Evolutionary conservation across 2,329 filamentous ascomycete species (phyloP), one percentile per base, ranked within the genome.

Genomic region (Aspergillus pseudoterreus): DNA sequence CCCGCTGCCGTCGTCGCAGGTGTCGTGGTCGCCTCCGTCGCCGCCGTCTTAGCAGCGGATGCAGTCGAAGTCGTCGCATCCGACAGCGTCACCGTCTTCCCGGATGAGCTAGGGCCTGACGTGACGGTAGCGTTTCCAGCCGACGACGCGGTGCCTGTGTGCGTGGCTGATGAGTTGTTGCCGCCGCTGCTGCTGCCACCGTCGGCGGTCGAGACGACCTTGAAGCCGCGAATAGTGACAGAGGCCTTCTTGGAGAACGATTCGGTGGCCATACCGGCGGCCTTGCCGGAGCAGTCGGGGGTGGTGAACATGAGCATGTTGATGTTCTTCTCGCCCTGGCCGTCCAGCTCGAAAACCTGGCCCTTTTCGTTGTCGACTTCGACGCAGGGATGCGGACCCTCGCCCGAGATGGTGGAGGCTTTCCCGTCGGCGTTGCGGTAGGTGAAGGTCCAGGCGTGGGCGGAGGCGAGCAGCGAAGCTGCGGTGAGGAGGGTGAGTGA

Each of bases 241-340:
- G 50, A 53, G 1, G 52, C 15, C 14, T 47, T 38, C 43, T 55
- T 57, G 2, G 36, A 17, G 27, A 49, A 57, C 3, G 12, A 22
- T 19, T 49, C 45, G 1, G 52, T 51, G 22, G 55, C 52, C 42
- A 19, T 43, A 0, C 55, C 55, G 19, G 45, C 43, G 4, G 50
- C n/a, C 0, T 51, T 42, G 32, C 48, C 55, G 5, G 30, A 42
- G 35, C 55, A 57, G 14, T 53, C 43, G 9, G 36, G 22, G 35
- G 47, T 53, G 4, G 33, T 33, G 43, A 49, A 57, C 12, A 57
- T 12, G 3, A 55, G 36, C 52, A 57, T 57, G 27, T 55, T 55
- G 33, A 57, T 57, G 4, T 50, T 46, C 8, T 39, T 24, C n/a
- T 78, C 61, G 62, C 85, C 82, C 63, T 68, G 74, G n/a, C 82